A percentile compares a stretch with the other conserved stretches of the same genome.
phyloP scores from a whole-genome alignment of 2,329 filamentous ascomycete genomes.

The Mycogone perniciosa region DNA sequence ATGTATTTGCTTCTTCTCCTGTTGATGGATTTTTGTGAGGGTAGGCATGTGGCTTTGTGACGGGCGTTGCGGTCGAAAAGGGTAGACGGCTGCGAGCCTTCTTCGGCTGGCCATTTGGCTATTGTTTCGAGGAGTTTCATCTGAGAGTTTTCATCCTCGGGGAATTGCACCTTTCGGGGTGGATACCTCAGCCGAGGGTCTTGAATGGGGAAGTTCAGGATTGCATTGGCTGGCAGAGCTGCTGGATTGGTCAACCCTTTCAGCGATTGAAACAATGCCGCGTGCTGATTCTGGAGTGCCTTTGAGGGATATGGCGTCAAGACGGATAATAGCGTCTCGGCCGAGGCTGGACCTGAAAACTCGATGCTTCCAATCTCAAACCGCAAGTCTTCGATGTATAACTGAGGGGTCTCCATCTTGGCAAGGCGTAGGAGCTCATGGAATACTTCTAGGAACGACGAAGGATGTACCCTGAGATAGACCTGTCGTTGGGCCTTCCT shows the following conservation, averaged over 20 bases:
- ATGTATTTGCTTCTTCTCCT: conserved; percentile 59
- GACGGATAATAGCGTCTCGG: conserved; percentile 66
- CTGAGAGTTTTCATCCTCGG: conserved; percentile 32
- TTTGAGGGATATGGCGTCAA: conserved; percentile 47
- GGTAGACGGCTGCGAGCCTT: conserved; percentile 36
- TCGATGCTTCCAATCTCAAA: conserved; percentile 60
- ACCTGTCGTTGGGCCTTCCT: conserved; percentile 37
- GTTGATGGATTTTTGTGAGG: conserved; percentile 77
- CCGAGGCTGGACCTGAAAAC: conserved; percentile 62
- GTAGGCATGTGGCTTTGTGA: conserved; percentile 56
- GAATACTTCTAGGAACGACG: conserved; percentile 67
- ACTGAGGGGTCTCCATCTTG: conserved; percentile 54
- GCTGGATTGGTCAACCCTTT: conserved; percentile 59
- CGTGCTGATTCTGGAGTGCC: conserved; percentile 32
- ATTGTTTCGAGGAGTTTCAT: conserved; percentile 52
- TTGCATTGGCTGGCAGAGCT: conserved; percentile 60
- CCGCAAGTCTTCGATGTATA: conserved; percentile 62
- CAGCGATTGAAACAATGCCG: conserved; percentile 45
- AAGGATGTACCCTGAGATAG: conserved; percentile 75
- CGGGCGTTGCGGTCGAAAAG: conserved; percentile 66
- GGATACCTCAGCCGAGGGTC: conserved; percentile 81
- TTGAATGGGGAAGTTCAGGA: conserved; percentile 65
- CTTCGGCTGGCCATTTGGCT: conserved; percentile 61
- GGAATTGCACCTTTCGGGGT: conserved; percentile 47
- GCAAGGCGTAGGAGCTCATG: conserved; percentile 51